Evolutionary conservation across 371 early-diverging fungal species (phyloP).

Genomic region (Cokeromyces recurvatus): DNA sequence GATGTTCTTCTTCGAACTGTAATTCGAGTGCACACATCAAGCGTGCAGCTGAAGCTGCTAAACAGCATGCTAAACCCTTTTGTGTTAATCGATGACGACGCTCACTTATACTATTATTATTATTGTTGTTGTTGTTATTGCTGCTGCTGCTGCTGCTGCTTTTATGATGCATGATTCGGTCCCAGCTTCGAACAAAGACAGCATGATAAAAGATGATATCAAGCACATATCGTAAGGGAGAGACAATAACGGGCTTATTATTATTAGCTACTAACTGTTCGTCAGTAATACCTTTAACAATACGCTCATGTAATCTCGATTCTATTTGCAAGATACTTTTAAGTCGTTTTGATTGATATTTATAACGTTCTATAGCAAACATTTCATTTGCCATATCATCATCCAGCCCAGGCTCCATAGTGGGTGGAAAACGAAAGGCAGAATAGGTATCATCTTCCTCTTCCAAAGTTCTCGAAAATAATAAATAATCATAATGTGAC

Average conservation of each 20-base stretch:
- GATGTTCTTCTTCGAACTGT: too few relatives aligned
- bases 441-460: too few relatives aligned
- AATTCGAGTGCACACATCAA: too few relatives aligned
- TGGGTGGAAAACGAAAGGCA: neutral
- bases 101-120: too few relatives aligned
- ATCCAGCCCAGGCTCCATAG: constrained; percentile 6
- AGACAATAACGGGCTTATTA: neutral
- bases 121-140: too few relatives aligned
- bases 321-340: neutral
- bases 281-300: neutral
- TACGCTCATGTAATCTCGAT: neutral
- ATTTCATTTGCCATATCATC: neutral
- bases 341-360: constrained; percentile 1
- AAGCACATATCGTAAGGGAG: neutral
- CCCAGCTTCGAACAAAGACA: neutral
- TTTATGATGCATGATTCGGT: too few relatives aligned
- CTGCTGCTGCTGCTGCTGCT: too few relatives aligned
- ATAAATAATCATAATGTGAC: too few relatives aligned
- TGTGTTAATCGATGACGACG: too few relatives aligned
- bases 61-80: too few relatives aligned
- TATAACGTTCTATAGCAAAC: neutral
- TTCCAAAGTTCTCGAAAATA: too few relatives aligned
- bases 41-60: too few relatives aligned
- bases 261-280: neutral
- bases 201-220: constrained; percentile 1